Base-by-base conservation (phyloP, 1,284 basidiomycete species). In the Gymnopus androsaceus region DNA sequence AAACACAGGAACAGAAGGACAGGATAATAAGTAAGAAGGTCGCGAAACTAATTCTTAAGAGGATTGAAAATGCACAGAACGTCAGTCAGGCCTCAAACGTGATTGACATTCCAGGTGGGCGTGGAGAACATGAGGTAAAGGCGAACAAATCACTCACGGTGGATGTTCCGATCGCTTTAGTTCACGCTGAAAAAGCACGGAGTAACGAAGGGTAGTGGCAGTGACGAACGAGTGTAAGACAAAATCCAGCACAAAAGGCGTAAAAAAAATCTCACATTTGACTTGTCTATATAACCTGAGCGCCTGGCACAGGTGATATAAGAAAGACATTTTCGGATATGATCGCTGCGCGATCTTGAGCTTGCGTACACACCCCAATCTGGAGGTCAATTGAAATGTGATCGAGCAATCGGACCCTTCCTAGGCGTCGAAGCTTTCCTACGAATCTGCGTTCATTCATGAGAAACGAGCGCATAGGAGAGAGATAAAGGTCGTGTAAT, bases 41-140 rank as follows among this genome's bases (percentile, higher is more conserved):
- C 21, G 42, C 21, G 41, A 42, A 53, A 34, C 36, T 34, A 46
- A 57, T 49, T 38, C 36, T 48, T 55, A 60, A 59, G 51, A 58
- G 62, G 59, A 61, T 61, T 50, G 60, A 55, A 59, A 63, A 66
- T 66, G 69, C 63, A 63, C 65, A 49, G 61, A 60, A 63, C 62
- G 63, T 14, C 31, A 60, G 67, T 59, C 65, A 67, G 57, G 64
- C 61, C 65, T 65, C 69, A 73, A 78, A 76, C 75, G 77, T 82
- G 78, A 78, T 71, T 72, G 69, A 72, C 75, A 72, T 63, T 70
- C 75, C 66, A 68, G 68, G 71, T 69, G 70, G 69, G 81, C 83
- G 80, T 84, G 82, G 78, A 71, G 56, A 71, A 78, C 82, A 84
- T 81, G 82, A 84, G 83, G 82, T 77, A 64, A 34, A 51, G 44